Evolutionary conservation across 768 basidiomycete species (phyloP).

Genomic region (Rubroboletus pulcherrimus): DNA sequence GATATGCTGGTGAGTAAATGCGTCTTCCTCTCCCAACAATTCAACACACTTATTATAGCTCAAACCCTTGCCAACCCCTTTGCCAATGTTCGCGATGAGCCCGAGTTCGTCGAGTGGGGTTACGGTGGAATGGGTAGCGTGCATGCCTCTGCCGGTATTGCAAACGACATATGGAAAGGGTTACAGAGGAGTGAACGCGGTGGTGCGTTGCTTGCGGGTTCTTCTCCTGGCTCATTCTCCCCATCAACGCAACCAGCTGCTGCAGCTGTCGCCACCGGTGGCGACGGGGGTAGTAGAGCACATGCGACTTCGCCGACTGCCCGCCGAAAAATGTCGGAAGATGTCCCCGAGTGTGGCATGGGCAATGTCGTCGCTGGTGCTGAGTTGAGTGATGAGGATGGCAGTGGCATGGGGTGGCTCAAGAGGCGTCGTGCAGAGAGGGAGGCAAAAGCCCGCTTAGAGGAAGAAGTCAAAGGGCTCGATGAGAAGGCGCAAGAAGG

Average conservation of each 20-base stretch:
- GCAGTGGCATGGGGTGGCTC: slow-evolving; percentile 86
- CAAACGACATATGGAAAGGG: slow-evolving; percentile 28
- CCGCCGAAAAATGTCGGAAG: slow-evolving; percentile 17
- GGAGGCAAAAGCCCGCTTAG: slow-evolving; percentile 36
- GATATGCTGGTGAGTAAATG: slow-evolving; percentile 22
- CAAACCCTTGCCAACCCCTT: slow-evolving; percentile 53
- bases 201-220: slow-evolving; percentile 19
- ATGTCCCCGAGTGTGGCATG: slow-evolving; percentile 28
- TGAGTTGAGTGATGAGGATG: slow-evolving; percentile 63
- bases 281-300: slow-evolving; percentile 10
- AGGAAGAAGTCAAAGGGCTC: slow-evolving; percentile 16
- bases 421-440: slow-evolving; percentile 58
- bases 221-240: slow-evolving; percentile 2
- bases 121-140: slow-evolving; percentile 80
- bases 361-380: slow-evolving; percentile 18
- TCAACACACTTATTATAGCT: slow-evolving; percentile 3
- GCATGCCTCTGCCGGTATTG: slow-evolving; percentile 23
- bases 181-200: slow-evolving; percentile 27
- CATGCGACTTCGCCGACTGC: slow-evolving; percentile 6
- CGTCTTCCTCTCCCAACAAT: not conserved
- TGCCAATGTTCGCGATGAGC: slow-evolving; percentile 58
- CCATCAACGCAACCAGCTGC: slow-evolving; percentile 17
- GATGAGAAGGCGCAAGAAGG: slow-evolving; percentile 17
- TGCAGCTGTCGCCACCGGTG: slow-evolving; percentile 27
- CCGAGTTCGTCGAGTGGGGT: slow-evolving; percentile 92